Percentiles rank a stretch among this genome's conserved stretches.
Conservation (phyloP, 495 filamentous ascomycete genomes). For the Parachaetomium inaequale region DNA sequence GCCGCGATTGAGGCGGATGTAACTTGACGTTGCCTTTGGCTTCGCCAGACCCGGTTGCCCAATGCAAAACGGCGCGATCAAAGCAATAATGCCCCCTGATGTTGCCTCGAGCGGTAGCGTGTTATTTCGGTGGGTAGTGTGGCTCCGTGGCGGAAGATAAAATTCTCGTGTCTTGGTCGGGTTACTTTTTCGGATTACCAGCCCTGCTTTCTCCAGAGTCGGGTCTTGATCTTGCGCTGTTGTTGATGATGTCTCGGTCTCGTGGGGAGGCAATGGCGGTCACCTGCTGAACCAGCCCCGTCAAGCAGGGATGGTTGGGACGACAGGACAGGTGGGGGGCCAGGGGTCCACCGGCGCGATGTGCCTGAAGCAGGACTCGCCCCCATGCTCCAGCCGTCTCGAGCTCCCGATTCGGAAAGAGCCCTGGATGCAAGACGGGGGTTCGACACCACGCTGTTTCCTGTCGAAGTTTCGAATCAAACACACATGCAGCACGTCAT, state of each 20-base stretch:
- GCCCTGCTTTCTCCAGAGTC: neutral
- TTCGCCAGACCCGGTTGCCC: neutral
- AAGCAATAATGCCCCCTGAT: neutral
- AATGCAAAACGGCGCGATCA: neutral
- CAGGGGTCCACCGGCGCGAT: neutral
- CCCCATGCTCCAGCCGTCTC: neutral
- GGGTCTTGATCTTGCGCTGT: neutral
- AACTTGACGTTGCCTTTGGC: constrained; percentile 6
- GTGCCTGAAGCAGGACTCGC: neutral
- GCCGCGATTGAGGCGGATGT: neutral
- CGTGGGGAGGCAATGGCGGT: neutral
- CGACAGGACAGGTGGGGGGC: neutral
- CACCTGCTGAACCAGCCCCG: neutral
- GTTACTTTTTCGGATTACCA: too few species aligned
- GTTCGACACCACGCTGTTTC: neutral
- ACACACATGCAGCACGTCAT: neutral
- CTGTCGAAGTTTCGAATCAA: neutral
- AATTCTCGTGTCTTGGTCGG: neutral
- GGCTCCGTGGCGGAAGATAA: neutral
- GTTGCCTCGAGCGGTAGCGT: neutral
- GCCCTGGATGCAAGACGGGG: neutral
- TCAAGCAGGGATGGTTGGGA: neutral
- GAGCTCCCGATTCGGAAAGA: neutral
- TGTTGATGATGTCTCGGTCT: neutral
- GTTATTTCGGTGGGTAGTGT: neutral